These are phyloP conservation scores for Leishmania gerbilli DNA, from an alignment of 208 protist species.

Conservation along the genomic window DNA sequence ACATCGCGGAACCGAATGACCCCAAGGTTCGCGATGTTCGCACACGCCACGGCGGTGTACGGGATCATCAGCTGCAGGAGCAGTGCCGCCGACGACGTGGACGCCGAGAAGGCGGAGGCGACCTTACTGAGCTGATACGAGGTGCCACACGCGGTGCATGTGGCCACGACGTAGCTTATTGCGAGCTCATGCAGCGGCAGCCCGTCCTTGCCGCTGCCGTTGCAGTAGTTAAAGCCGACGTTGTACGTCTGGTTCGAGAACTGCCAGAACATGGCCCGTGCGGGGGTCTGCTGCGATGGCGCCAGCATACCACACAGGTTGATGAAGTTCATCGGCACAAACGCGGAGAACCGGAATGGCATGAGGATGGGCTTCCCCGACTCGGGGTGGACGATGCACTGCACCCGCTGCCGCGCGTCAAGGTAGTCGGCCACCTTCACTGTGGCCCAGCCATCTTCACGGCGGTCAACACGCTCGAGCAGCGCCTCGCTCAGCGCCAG, in stretches of 20 bases:
- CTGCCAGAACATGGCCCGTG: slow-evolving; percentile 84
- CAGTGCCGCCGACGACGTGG: slow-evolving; percentile 1
- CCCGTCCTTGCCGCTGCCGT: slow-evolving; percentile 75
- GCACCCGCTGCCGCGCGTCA: slow-evolving; percentile 42
- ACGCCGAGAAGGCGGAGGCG: slow-evolving; percentile 19
- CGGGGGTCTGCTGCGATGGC: slow-evolving; percentile 58
- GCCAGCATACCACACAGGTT: slow-evolving; percentile 82
- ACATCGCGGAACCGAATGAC: slow-evolving; percentile 83
- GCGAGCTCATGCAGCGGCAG: slow-evolving; percentile 54
- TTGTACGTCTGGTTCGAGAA: slow-evolving; percentile 93
- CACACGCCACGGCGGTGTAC: slow-evolving; percentile 78
- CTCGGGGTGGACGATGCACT: slow-evolving; percentile 82
- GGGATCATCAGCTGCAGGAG: slow-evolving; percentile 56
- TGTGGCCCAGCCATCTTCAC: slow-evolving; percentile 27
- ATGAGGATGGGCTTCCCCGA: slow-evolving; percentile 65
- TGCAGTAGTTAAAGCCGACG: slow-evolving; percentile 92
- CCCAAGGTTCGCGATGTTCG: slow-evolving; percentile 77
- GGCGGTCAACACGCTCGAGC: slow-evolving; percentile 30
- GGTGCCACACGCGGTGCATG: slow-evolving; percentile 29
- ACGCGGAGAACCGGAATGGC: slow-evolving; percentile 89
- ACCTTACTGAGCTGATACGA: slow-evolving; percentile 27
- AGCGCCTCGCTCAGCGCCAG: slow-evolving; percentile 36
- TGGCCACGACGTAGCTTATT: slow-evolving; percentile 38
- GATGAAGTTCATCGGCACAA: slow-evolving; percentile 88
- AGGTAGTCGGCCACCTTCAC: slow-evolving; percentile 44